These are phyloP conservation scores for Elaeis guineensis DNA, from an alignment of 176 grass and related monocot genomes.

Conservation along the genomic window DNA sequence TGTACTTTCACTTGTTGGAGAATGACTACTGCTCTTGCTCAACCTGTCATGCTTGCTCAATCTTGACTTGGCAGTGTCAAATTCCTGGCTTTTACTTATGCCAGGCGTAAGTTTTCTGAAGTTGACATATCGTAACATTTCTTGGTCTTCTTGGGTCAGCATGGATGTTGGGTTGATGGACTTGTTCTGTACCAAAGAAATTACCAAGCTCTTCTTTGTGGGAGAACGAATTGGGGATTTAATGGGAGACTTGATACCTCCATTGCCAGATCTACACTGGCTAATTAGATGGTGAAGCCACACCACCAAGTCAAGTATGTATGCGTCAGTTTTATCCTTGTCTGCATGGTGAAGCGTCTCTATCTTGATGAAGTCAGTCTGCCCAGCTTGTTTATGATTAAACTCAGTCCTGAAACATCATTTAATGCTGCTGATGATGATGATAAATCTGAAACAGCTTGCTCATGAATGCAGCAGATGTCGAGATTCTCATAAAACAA, in stretches of 20 bases:
- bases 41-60: background rate
- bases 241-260: background rate
- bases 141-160: background rate
- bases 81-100: constrained; percentile 13
- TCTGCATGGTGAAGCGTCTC: constrained; percentile 49
- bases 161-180: background rate
- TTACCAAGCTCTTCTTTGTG: background rate
- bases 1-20: background rate
- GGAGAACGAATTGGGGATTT: constrained; percentile 2
- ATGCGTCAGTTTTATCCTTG: constrained; percentile 40
- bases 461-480: background rate
- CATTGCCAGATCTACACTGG: background rate
- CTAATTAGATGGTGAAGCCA: constrained; percentile 38
- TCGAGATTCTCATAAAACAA: background rate
- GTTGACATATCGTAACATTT: background rate
- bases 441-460: background rate
- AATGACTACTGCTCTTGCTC: constrained; percentile 6
- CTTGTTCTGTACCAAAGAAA: background rate
- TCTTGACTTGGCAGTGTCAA: background rate
- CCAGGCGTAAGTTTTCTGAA: background rate
- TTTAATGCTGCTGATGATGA: too few species aligned
- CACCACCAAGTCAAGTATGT: constrained; percentile 43
- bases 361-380: constrained; percentile 24
- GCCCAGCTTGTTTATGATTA: constrained; percentile 1
- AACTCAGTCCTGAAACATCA: constrained; percentile 21